Conservation (phyloP, 2,329 filamentous ascomycete species). For the Fusarium illudens region DNA sequence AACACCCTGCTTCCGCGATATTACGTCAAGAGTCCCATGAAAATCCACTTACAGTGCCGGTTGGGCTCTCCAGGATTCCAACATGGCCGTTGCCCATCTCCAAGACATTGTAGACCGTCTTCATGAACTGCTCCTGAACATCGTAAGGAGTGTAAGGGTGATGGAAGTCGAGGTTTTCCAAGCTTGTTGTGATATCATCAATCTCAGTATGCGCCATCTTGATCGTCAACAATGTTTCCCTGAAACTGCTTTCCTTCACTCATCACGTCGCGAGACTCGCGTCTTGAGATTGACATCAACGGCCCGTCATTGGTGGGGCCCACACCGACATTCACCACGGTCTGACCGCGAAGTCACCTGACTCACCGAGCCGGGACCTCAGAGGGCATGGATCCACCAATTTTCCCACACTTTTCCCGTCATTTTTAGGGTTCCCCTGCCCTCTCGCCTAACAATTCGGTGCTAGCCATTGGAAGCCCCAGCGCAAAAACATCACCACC, state of each 20-base stretch:
- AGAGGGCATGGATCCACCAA: no score
- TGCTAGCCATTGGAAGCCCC: constrained; percentile 42
- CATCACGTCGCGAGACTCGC: constrained; percentile 14
- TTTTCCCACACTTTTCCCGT: constrained; percentile 18
- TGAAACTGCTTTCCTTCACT: not conserved
- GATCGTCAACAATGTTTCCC: not conserved
- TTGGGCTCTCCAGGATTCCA: constrained; percentile 93
- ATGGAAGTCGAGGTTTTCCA: constrained; percentile 70
- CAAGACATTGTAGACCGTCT: constrained; percentile 78
- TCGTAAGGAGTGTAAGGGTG: constrained; percentile 89
- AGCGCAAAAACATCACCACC: constrained; percentile 52
- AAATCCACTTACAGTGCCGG: constrained; percentile 67
- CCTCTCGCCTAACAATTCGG: constrained; percentile 53
- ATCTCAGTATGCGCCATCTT: constrained; percentile 32
- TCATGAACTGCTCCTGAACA: constrained; percentile 91
- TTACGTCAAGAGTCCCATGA: not conserved
- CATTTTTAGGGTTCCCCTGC: constrained; percentile 52
- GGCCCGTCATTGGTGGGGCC: constrained; percentile 28
- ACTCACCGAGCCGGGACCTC: no score
- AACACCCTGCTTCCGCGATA: no score
- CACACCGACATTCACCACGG: constrained; percentile 35
- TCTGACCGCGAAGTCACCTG: constrained; percentile 44
- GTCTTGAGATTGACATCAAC: constrained; percentile 22
- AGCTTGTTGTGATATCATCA: constrained; percentile 25
- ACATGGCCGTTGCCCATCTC: constrained; percentile 76